A percentile compares a stretch with the other conserved stretches of the same genome.
Conservation (phyloP, 83 land plant species). For the Picea engelmannii region DNA sequence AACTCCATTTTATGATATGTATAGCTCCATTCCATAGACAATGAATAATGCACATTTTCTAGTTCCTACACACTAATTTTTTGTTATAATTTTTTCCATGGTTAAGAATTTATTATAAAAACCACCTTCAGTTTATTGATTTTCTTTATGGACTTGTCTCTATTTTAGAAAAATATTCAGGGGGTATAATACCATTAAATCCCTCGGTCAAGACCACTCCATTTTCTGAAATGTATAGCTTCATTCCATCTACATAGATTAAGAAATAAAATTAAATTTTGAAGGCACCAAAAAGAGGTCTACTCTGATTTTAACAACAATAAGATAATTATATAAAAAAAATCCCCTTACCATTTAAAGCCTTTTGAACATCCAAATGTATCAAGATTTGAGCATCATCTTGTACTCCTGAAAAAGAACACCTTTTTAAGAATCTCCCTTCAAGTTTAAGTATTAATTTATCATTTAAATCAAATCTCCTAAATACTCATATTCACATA, state of each 20-base stretch:
- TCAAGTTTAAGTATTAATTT: too few species aligned
- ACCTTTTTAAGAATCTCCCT: too few species aligned
- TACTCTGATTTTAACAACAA: too few species aligned
- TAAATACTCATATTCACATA: too few species aligned
- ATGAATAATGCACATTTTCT: too few species aligned
- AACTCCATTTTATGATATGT: too few species aligned
- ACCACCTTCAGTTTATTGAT: conserved; percentile 1
- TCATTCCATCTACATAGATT: conserved; percentile 69
- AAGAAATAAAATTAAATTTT: neutral
- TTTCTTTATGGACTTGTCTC: conserved; percentile 64
- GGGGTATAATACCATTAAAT: conserved; percentile 80
- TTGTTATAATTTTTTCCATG: too few species aligned
- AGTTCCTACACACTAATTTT: too few species aligned
- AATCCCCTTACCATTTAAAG: conserved; percentile 60
- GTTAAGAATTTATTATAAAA: too few species aligned
- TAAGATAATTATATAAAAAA: neutral
- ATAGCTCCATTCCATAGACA: too few species aligned
- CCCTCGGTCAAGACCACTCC: conserved; percentile 89
- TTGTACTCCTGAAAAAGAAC: conserved; percentile 63
- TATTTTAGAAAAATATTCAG: conserved; percentile 68
- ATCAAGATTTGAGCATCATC: conserved; percentile 68
- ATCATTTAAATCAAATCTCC: too few species aligned
- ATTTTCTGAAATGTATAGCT: conserved; percentile 83
- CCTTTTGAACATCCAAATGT: conserved; percentile 77
- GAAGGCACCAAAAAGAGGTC: neutral